phyloP scores from a whole-genome alignment of 106 monocot genomes.

The Amphibolis antarctica region DNA sequence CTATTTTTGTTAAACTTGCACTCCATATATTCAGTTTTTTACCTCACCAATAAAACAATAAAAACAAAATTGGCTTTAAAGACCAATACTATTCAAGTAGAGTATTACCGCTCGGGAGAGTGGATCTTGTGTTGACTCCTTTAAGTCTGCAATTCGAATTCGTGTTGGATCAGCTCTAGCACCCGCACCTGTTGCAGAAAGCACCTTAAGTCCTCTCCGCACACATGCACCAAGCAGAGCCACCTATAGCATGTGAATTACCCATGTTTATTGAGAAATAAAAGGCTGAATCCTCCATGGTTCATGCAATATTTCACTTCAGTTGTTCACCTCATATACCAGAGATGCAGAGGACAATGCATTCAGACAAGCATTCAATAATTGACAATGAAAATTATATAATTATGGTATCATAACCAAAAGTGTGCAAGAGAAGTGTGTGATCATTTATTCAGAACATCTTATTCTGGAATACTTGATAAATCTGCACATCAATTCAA shows the following conservation, averaged over 20 bases:
- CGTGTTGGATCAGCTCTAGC: slow-evolving; percentile 97
- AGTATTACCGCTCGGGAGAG: slow-evolving; percentile 70
- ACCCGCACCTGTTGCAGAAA: slow-evolving; percentile 97
- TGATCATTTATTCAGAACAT: too few relatives aligned
- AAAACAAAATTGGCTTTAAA: not conserved
- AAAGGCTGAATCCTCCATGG: not conserved
- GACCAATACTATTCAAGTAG: not conserved
- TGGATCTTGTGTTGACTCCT: slow-evolving; percentile 89
- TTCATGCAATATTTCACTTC: not conserved
- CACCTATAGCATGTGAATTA: slow-evolving; percentile 35
- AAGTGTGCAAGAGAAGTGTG: too few relatives aligned
- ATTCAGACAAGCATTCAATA: too few relatives aligned
- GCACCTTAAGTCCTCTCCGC: slow-evolving; percentile 60
- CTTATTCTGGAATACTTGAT: too few relatives aligned
- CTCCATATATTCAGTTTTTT: too few relatives aligned
- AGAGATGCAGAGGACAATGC: too few relatives aligned
- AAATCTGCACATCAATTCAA: too few relatives aligned
- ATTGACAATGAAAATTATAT: too few relatives aligned
- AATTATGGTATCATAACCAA: too few relatives aligned
- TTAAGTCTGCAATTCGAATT: slow-evolving; percentile 87
- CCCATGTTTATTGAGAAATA: not conserved
- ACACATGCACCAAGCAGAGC: slow-evolving; percentile 93
- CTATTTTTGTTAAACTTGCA: too few relatives aligned
- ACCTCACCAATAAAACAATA: not conserved
- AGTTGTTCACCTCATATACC: too few relatives aligned